Conservation (phyloP, 2,329 filamentous ascomycete genomes). For the Fusarium devonianum region DNA sequence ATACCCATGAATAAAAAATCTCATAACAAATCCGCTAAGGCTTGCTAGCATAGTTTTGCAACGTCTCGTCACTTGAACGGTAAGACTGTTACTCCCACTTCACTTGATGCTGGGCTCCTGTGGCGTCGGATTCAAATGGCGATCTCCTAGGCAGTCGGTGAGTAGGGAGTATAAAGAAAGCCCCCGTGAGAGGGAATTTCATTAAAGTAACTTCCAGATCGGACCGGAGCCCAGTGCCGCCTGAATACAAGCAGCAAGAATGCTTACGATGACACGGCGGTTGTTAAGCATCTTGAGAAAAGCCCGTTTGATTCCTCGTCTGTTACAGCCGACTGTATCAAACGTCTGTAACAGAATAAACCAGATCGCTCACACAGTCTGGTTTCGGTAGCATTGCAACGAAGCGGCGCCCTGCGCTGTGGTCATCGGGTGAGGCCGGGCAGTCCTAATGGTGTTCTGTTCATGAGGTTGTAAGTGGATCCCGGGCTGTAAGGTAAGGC, state of each 20-base stretch:
- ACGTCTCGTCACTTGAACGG: too few relatives aligned
- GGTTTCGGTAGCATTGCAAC: background rate
- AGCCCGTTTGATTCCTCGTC: conserved; percentile 15
- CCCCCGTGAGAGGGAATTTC: too few relatives aligned
- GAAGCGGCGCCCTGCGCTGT: background rate
- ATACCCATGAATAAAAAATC: conserved; percentile 7
- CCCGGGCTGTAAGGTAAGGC: background rate
- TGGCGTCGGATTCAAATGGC: too few relatives aligned
- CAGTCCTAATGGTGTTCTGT: background rate
- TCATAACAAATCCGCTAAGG: background rate
- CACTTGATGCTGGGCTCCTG: too few relatives aligned
- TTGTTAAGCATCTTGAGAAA: conserved; percentile 27
- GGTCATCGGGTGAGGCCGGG: background rate
- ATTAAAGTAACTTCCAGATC: conserved; percentile 16
- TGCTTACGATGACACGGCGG: conserved; percentile 3
- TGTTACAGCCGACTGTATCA: too few relatives aligned
- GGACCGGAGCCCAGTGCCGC: background rate
- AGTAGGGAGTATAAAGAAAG: too few relatives aligned
- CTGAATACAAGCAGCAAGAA: conserved; percentile 8
- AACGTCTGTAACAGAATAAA: too few relatives aligned
- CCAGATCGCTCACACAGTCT: too few relatives aligned
- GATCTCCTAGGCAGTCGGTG: too few relatives aligned
- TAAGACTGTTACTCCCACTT: too few relatives aligned
- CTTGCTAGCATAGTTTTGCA: background rate
- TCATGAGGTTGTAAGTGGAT: conserved; percentile 18